Conservation (phyloP, 148 eudicot species). For the Chenopodium quinoa region DNA sequence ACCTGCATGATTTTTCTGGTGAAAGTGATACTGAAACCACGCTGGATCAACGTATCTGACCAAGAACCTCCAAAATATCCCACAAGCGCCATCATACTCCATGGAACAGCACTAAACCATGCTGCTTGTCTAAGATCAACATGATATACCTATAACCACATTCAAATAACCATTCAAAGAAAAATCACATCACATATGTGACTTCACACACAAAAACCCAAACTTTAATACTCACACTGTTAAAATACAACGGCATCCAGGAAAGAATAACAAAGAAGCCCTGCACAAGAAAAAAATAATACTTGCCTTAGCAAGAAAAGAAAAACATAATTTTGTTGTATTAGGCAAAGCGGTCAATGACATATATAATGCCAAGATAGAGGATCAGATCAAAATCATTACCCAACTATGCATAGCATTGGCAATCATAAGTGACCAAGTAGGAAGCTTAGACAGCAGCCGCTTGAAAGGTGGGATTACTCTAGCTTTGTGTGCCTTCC, state of each 20-base stretch:
- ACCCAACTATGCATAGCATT: constrained; percentile 98
- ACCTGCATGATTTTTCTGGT: constrained; percentile 97
- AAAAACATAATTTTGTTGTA: not conserved
- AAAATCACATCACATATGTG: not conserved
- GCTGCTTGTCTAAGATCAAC: constrained; percentile 95
- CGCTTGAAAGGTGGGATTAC: constrained; percentile 76
- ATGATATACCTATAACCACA: constrained; percentile 57
- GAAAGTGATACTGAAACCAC: constrained; percentile 65
- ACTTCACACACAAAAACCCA: not conserved
- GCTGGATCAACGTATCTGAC: constrained; percentile 72
- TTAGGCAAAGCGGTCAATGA: not conserved
- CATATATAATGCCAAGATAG: not conserved
- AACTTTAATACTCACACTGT: constrained; percentile 45
- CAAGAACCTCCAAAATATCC: constrained; percentile 87
- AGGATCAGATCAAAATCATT: constrained; percentile 21
- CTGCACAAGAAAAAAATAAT: constrained; percentile 37
- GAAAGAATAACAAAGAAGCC: constrained; percentile 94
- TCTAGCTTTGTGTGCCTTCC: constrained; percentile 35
- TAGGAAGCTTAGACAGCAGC: constrained; percentile 72
- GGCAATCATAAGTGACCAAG: constrained; percentile 89
- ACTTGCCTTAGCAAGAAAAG: not conserved
- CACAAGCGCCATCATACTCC: constrained; percentile 87
- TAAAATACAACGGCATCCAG: constrained; percentile 95
- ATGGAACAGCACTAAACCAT: constrained; percentile 97
- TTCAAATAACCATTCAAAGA: not conserved